phyloP scores from a whole-genome alignment of 371 early-diverging fungal species.

The Dichotomocladium elegans region DNA sequence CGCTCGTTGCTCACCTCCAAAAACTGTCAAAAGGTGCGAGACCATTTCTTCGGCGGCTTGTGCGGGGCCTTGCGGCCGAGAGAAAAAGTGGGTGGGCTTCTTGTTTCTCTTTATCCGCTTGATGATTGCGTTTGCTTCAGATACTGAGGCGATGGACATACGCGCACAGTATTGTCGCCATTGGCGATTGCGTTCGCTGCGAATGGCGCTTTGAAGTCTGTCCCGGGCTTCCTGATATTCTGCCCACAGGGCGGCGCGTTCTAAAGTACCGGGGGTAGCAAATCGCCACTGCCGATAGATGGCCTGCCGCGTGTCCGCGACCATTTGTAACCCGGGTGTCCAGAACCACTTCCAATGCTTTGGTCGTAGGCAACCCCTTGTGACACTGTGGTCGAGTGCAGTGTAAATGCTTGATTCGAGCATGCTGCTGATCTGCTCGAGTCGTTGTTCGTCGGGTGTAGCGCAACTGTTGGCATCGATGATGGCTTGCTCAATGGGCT shows the following conservation, averaged over 20 bases:
- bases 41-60: constrained; percentile 7
- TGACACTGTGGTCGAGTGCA: constrained; percentile 1
- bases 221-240: not conserved
- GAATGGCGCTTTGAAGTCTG: not conserved
- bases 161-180: constrained; percentile 6
- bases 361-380: not conserved
- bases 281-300: not conserved
- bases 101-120: not conserved
- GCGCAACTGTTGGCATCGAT: too few species aligned
- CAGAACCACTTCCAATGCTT: constrained; percentile 10
- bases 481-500: too few species aligned
- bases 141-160: not conserved
- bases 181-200: not conserved
- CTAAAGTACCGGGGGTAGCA: not conserved
- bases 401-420: constrained; percentile 5
- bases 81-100: not conserved
- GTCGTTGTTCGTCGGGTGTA: too few species aligned
- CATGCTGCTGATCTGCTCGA: too few species aligned
- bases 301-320: constrained; percentile 5
- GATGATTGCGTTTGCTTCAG: not conserved
- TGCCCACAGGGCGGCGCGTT: not conserved
- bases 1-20: not conserved
- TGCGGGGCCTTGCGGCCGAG: constrained; percentile 5
- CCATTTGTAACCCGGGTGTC: not conserved
- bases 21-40: constrained; percentile 2